These are phyloP conservation scores for Allodekkera sacchari DNA, from an alignment of 805 yeast species.

Conservation along the genomic window DNA sequence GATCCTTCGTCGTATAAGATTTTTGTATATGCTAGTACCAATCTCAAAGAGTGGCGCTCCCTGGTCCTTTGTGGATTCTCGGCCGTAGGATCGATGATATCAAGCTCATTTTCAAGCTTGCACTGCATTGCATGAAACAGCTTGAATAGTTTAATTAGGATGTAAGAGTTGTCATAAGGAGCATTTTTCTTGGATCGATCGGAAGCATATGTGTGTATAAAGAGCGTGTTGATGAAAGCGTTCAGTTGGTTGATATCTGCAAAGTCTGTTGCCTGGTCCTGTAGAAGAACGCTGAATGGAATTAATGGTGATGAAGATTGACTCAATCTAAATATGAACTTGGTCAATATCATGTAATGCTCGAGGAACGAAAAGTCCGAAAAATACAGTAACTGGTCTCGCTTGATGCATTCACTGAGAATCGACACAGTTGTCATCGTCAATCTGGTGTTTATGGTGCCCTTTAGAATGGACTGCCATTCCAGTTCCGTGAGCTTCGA, in stretches of 20 bases:
- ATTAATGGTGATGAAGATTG: constrained; percentile 22
- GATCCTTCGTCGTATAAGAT: constrained; percentile 19
- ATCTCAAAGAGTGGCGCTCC: constrained; percentile 22
- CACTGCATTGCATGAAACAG: constrained; percentile 21
- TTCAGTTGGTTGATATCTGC: constrained; percentile 10
- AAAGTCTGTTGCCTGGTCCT: constrained; percentile 7
- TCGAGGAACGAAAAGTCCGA: constrained; percentile 45
- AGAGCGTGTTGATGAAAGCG: constrained; percentile 10
- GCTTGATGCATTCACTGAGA: constrained; percentile 34
- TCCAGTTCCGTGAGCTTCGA: constrained; percentile 14
- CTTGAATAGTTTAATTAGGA: constrained; percentile 34
- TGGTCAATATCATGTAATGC: constrained; percentile 23
- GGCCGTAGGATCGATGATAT: constrained; percentile 16
- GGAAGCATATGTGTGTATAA: constrained; percentile 12
- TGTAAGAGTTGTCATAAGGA: constrained; percentile 26
- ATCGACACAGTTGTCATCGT: constrained; percentile 41
- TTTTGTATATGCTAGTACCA: constrained; percentile 25
- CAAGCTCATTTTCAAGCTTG: constrained; percentile 20
- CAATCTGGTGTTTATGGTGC: constrained; percentile 15
- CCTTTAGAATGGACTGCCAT: constrained; percentile 22
- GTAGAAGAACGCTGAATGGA: constrained; percentile 14
- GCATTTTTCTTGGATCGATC: constrained; percentile 5
- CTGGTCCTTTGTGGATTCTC: constrained; percentile 13
- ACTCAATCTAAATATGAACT: constrained; percentile 19
- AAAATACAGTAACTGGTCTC: constrained; percentile 42